These are phyloP conservation scores for Lactifluus hygrophoroides DNA, from an alignment of 768 basidiomycete genomes.

Conservation along the genomic window DNA sequence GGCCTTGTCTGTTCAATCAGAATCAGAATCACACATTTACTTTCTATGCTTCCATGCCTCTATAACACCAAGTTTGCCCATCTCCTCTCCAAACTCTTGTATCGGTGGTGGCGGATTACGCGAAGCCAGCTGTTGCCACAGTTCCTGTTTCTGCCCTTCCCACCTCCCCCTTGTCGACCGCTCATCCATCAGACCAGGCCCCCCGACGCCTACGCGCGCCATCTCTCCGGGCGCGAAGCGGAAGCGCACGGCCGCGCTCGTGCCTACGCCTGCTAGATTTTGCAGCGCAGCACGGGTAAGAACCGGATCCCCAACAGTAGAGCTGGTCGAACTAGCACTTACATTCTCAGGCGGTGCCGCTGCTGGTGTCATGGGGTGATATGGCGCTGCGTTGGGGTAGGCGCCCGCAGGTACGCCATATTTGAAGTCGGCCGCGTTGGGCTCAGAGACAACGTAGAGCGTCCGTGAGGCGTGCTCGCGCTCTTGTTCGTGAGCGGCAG, in stretches of 20 bases:
- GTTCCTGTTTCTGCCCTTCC: conserved; percentile 25
- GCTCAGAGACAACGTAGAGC: conserved; percentile 61
- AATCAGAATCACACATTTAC: background rate
- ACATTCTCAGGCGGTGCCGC: conserved; percentile 28
- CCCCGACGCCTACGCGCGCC: conserved; percentile 37
- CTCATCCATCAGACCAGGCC: conserved; percentile 37
- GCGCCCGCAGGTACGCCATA: conserved; percentile 71
- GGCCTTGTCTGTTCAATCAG: too few relatives aligned
- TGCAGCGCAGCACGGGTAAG: conserved; percentile 36
- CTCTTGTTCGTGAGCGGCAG: conserved; percentile 53
- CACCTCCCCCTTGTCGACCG: conserved; percentile 25
- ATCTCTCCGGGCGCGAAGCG: conserved; percentile 38
- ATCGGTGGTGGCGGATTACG: conserved; percentile 44
- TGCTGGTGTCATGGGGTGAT: conserved; percentile 35
- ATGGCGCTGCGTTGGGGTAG: conserved; percentile 31
- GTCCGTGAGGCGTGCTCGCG: conserved; percentile 48
- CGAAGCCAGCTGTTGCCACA: conserved; percentile 29
- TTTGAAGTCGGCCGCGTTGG: conserved; percentile 50
- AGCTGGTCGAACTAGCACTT: conserved; percentile 32
- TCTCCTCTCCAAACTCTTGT: conserved; percentile 35
- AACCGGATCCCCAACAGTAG: conserved; percentile 35
- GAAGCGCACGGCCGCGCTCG: conserved; percentile 39
- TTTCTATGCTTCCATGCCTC: conserved; percentile 44
- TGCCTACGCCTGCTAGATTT: conserved; percentile 38
- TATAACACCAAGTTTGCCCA: conserved; percentile 39